phyloP scores from a whole-genome alignment of 495 filamentous ascomycete species.

The Penicillium diatomitis region DNA sequence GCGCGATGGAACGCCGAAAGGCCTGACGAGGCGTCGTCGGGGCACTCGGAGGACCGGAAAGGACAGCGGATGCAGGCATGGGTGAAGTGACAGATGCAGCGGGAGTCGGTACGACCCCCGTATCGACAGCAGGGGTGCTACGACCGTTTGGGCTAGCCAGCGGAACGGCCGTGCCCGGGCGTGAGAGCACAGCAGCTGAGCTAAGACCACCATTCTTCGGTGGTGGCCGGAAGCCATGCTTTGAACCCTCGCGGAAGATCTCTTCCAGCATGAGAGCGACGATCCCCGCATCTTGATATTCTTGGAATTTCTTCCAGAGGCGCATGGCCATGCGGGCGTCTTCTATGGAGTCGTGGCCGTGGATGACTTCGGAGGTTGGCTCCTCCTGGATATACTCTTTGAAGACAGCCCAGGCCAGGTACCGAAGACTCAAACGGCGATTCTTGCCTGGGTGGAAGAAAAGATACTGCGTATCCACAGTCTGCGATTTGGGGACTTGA shows the following conservation, averaged over 20 bases:
- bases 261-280: constrained; percentile 65
- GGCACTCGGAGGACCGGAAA: constrained; percentile 20
- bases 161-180: constrained; percentile 37
- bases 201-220: constrained; percentile 28
- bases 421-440: constrained; percentile 77
- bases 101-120: constrained; percentile 1
- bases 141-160: constrained; percentile 36
- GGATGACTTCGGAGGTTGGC: constrained; percentile 35
- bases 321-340: constrained; percentile 84
- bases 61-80: constrained; percentile 1
- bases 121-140: constrained; percentile 35
- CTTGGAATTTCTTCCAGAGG: constrained; percentile 82
- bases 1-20: constrained; percentile 37
- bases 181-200: constrained; percentile 26
- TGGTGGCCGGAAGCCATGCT: constrained; percentile 66
- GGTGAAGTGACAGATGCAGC: constrained; percentile 3
- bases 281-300: constrained; percentile 78
- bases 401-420: constrained; percentile 79
- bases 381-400: constrained; percentile 85
- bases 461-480: constrained; percentile 84
- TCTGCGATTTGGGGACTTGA: constrained; percentile 81
- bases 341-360: constrained; percentile 81
- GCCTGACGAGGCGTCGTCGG: constrained; percentile 37
- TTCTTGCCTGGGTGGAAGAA: constrained; percentile 59
- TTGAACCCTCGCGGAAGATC: constrained; percentile 66